Evolutionary conservation across 1,284 basidiomycete genomes (phyloP), one percentile per base, ranked within the genome.

Genomic region (Mycena sp.): DNA sequence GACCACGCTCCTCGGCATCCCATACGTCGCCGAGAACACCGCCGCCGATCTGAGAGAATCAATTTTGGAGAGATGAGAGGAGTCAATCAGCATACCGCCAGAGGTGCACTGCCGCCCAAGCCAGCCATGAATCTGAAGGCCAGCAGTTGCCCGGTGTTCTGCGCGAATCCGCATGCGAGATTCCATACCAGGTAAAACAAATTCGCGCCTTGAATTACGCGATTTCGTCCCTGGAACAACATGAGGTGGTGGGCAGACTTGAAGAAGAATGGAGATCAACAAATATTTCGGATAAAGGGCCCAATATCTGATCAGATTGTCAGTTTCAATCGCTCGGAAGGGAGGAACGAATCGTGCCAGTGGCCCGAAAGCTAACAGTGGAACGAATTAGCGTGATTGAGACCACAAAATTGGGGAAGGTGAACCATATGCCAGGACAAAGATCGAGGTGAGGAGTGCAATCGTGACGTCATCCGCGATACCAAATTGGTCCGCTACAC

Each of bases 21-120:
- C 87, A 94, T 45, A 90, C 80, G 73, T 94, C 93, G 2, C 86
- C 84, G 0, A 94, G 76, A 1, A 89, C 83, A 2, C 89, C 92
- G 43, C 89, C 91, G 61, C 88, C 87, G 35, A 87, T 77, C 87
- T 88, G 48, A 16, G 9, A 14, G n/a, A n/a, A 11, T 11, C 11
- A 23, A 28, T 25, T 26, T 25, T 12, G 4, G 28, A 16, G 5
- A 37, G 38, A 32, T 57, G 21, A 30, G 37, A 19, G 4, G 11
- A 49, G 7, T 23, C 28, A 25, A 50, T 28, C 12, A 35, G 57
- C 55, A 19, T 71, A 89, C 87, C 10, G 86, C 77, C 26, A 90
- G 74, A 25, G 88, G 86, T 2, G 88, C 86, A 68, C 87, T 87
- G 17, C 89, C 87, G 49, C 89, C 87, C 7, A 91, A 62, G 11